Evolutionary conservation across 1,284 basidiomycete species (phyloP).

Genomic region (Ceratobasidium sp.): DNA sequence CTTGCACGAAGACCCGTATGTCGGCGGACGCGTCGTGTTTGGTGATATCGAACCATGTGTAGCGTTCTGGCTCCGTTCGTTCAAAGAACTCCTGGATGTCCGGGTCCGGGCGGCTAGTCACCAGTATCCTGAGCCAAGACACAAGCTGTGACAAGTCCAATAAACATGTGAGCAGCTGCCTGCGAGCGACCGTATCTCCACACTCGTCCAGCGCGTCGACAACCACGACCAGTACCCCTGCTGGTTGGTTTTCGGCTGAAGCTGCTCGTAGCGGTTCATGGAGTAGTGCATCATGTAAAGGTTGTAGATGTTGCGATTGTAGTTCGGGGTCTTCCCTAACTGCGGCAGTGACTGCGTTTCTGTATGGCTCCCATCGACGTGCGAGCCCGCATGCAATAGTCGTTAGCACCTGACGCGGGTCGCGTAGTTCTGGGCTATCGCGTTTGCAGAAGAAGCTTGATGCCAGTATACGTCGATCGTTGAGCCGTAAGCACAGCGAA

Average conservation of each 20-base stretch:
- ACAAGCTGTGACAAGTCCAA: not conserved
- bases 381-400: not conserved
- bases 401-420: slow-evolving; percentile 35
- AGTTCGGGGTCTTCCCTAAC: not conserved
- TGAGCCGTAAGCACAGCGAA: slow-evolving; percentile 50
- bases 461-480: slow-evolving; percentile 49
- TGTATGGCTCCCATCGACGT: not conserved
- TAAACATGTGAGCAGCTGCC: not conserved
- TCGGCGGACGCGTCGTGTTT: not conserved
- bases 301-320: not conserved
- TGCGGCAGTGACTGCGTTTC: not conserved
- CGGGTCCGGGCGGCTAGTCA: slow-evolving; percentile 37
- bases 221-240: slow-evolving; percentile 2
- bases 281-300: not conserved
- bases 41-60: not conserved
- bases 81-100: slow-evolving; percentile 3
- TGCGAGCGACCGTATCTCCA: not conserved
- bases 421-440: slow-evolving; percentile 24
- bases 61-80: too few relatives aligned
- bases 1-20: not conserved
- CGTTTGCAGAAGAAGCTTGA: slow-evolving; percentile 56
- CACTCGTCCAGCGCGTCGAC: slow-evolving; percentile 8
- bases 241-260: not conserved
- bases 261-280: not conserved
- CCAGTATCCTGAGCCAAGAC: slow-evolving; percentile 5